Base-by-base conservation (phyloP, 257 asterid genomes). In the Dorcoceras hygrometricum region DNA sequence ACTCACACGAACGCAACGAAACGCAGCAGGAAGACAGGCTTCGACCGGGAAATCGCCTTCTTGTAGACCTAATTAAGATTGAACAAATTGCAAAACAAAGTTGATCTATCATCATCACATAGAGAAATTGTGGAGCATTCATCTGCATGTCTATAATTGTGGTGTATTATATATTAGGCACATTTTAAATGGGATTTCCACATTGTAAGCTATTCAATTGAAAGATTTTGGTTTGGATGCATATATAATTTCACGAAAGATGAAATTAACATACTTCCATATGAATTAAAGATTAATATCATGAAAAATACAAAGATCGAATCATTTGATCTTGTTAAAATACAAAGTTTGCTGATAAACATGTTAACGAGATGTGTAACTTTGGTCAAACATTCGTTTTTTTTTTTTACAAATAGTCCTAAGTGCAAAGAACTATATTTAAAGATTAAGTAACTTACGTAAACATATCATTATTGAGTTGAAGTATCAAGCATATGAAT, bases 1-100 rank as follows among this genome's bases (percentile, higher is more conserved):
- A 73, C 90, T 86, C 77, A 90, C 91, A 7, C 90, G 73, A 23
- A 90, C 83, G 60, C 96, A 86, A 31, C 86, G 77, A 39, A 90
- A 90, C 10, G 75, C 83, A 18, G 95, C 95, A 69, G 95, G 92
- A 26, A 69, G 74, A n/a, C 79, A 80, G 72, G 78, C 85, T 64
- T 88, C 96, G 0, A 83, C 82, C 0, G 97, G 97, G 64, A 86
- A 84, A 55, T 76, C 73, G 74, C 86, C 86, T 74, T 66, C 87
- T 60, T 61, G 82, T 14, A 79, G 74, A 79, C 82, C 89, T 75
- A 69, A 26, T 26, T 26, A 43, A 16, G 8, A 4, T 43, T 43
- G 20, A 43, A 14, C 53, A 43, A 43, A 16, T 43, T 14, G 50
- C 53, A 43, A 43, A 43, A 16, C 6, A 43, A 43, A 43, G 53